Percentiles rank a stretch among this genome's conserved stretches.
These are phyloP conservation scores for Sporothrix inflata DNA, from an alignment of 2,329 filamentous ascomycete genomes.

Conservation along the genomic window DNA sequence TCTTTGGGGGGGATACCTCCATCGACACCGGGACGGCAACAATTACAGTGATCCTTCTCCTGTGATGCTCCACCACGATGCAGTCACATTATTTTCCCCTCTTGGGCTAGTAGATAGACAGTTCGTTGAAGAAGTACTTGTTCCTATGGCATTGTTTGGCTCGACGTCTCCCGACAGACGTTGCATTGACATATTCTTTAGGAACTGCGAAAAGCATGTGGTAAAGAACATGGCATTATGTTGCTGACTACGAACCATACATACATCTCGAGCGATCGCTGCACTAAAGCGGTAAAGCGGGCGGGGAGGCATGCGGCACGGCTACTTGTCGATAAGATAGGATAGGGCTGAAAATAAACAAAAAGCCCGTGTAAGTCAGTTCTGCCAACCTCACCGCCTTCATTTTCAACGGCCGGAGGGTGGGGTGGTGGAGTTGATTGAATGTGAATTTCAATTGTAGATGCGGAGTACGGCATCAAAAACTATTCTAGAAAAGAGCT, in stretches of 20 bases:
- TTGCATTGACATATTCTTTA: background rate
- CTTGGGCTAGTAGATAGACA: background rate
- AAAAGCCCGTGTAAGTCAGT: slow-evolving; percentile 21
- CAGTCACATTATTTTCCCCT: background rate
- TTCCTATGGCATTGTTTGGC: background rate
- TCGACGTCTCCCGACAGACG: no score
- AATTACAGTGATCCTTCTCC: background rate
- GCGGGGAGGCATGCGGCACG: slow-evolving; percentile 14
- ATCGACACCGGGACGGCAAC: background rate
- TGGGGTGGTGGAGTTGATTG: background rate
- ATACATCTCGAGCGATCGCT: background rate
- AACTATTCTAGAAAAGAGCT: background rate
- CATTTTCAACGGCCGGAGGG: background rate
- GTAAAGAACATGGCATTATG: background rate
- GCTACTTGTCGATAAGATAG: slow-evolving; percentile 22
- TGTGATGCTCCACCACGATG: no score
- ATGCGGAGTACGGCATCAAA: background rate
- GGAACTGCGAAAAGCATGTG: background rate
- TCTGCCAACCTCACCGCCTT: slow-evolving; percentile 28
- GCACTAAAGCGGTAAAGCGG: slow-evolving; percentile 21
- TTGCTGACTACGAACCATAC: slow-evolving; percentile 11
- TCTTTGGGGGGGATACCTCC: background rate
- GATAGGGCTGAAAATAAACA: slow-evolving; percentile 12
- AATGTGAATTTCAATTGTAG: background rate
- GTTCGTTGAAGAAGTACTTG: background rate